Conservation (phyloP, 2,329 filamentous ascomycete genomes). For the Ophiostoma ulmi region DNA sequence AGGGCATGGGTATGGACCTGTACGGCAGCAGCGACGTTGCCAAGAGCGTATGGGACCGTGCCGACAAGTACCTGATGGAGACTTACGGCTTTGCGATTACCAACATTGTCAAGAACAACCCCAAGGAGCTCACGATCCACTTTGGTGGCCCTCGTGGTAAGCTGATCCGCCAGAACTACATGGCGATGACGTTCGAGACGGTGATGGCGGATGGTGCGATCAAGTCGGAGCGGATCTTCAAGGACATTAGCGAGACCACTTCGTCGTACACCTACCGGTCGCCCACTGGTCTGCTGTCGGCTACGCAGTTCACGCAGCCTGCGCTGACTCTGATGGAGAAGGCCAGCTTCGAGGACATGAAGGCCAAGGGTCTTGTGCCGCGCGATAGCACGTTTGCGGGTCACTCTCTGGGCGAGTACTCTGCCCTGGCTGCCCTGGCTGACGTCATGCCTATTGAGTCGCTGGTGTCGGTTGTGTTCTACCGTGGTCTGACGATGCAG, state of each 20-base stretch:
- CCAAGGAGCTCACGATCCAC: slow-evolving; percentile 96
- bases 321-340: slow-evolving; percentile 99
- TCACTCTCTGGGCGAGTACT: slow-evolving; percentile 97
- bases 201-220: slow-evolving; percentile 84
- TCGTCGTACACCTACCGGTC: slow-evolving; percentile 96
- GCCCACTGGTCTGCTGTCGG: slow-evolving; percentile 87
- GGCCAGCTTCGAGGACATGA: slow-evolving; percentile 99
- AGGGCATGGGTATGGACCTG: slow-evolving; percentile 99
- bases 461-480: slow-evolving; percentile 97
- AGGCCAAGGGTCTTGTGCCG: slow-evolving; percentile 90
- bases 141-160: slow-evolving; percentile 96
- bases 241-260: slow-evolving; percentile 88
- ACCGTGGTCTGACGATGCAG: slow-evolving; percentile 98
- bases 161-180: slow-evolving; percentile 97
- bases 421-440: slow-evolving; percentile 87
- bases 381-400: slow-evolving; percentile 95
- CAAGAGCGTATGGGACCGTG: slow-evolving; percentile 95
- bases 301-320: slow-evolving; percentile 97
- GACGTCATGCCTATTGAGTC: slow-evolving; percentile 99
- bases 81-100: slow-evolving; percentile 98
- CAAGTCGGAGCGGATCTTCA: slow-evolving; percentile 99
- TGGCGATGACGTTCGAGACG: slow-evolving; percentile 99
- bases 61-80: slow-evolving; percentile 96
- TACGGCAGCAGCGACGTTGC: slow-evolving; percentile 91
- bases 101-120: slow-evolving; percentile 99